These are phyloP conservation scores for Somion occarium DNA, from an alignment of 1,284 basidiomycete genomes.

Conservation along the genomic window DNA sequence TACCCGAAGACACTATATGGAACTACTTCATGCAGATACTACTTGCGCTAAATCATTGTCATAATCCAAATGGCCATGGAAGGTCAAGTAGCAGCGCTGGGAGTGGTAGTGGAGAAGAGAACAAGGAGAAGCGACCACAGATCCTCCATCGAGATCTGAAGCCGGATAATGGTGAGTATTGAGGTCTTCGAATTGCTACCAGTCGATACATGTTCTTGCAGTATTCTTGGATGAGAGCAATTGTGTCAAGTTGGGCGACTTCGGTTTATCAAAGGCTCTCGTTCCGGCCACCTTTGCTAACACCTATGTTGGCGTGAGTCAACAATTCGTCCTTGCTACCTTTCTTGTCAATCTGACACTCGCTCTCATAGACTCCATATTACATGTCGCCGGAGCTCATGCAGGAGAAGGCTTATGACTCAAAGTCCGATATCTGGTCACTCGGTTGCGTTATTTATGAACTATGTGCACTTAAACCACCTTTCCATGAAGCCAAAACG, in stretches of 20 bases:
- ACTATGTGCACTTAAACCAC: conserved; percentile 87
- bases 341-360: conserved; percentile 5
- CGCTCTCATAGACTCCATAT: conserved; percentile 77
- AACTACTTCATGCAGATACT: conserved; percentile 92
- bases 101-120: conserved; percentile 34
- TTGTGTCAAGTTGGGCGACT: conserved; percentile 91
- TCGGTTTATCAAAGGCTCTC: conserved; percentile 92
- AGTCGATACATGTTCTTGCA: conserved; percentile 24
- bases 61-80: conserved; percentile 63
- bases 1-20: conserved; percentile 94
- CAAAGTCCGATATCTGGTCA: conserved; percentile 98
- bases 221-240: conserved; percentile 82
- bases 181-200: conserved; percentile 2
- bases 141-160: conserved; percentile 95
- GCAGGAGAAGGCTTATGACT: conserved; percentile 94
- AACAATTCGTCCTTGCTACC: not conserved
- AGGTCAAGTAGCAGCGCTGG: conserved; percentile 39
- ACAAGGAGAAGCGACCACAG: conserved; percentile 56
- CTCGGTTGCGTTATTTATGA: conserved; percentile 96
- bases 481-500: conserved; percentile 88
- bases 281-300: conserved; percentile 84
- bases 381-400: conserved; percentile 99
- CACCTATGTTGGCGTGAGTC: conserved; percentile 91
- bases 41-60: conserved; percentile 89
- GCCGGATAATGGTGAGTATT: conserved; percentile 87